A percentile compares a stretch with the other conserved stretches of the same genome.
These are phyloP conservation scores for Phytophthora pluvialis DNA, from an alignment of 352 stramenopile species.

Conservation along the genomic window DNA sequence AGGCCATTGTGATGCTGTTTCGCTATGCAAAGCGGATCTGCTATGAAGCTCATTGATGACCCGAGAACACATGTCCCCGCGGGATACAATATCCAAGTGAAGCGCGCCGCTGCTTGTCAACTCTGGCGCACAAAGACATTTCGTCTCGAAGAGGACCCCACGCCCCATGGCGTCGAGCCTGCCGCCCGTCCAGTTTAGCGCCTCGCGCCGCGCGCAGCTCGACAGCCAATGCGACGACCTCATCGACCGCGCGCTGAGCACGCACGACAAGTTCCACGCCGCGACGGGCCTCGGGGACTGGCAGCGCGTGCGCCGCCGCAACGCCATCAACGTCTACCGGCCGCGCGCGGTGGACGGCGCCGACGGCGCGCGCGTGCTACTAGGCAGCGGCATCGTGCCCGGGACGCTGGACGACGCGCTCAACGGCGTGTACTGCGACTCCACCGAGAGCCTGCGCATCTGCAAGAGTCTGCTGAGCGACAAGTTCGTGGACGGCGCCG, in stretches of 20 bases:
- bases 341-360: slow-evolving; percentile 20
- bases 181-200: slow-evolving; percentile 45
- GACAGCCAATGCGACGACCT: slow-evolving; percentile 60
- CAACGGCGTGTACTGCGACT: slow-evolving; percentile 58
- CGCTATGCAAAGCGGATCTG: too few species aligned
- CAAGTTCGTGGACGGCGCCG: slow-evolving; percentile 57
- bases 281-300: slow-evolving; percentile 41
- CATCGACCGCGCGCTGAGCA: slow-evolving; percentile 52
- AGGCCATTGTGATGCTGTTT: too few species aligned
- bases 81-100: too few species aligned
- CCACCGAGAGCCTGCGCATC: slow-evolving; percentile 58
- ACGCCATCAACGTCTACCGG: slow-evolving; percentile 57
- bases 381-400: slow-evolving; percentile 59
- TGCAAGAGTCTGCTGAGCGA: slow-evolving; percentile 57
- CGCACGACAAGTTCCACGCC: slow-evolving; percentile 58
- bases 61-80: too few species aligned
- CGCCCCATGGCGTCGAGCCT: slow-evolving; percentile 28
- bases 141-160: slow-evolving; percentile 5
- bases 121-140: slow-evolving; percentile 16
- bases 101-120: slow-evolving; percentile 10
- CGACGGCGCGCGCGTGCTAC: slow-evolving; percentile 32
- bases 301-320: slow-evolving; percentile 54
- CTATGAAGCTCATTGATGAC: too few species aligned
- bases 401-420: slow-evolving; percentile 59
- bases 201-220: slow-evolving; percentile 44